Percentiles rank a stretch among this genome's conserved stretches.
These are phyloP conservation scores for Colletotrichum camelliae DNA, from an alignment of 2,329 filamentous ascomycete species.

Conservation along the genomic window DNA sequence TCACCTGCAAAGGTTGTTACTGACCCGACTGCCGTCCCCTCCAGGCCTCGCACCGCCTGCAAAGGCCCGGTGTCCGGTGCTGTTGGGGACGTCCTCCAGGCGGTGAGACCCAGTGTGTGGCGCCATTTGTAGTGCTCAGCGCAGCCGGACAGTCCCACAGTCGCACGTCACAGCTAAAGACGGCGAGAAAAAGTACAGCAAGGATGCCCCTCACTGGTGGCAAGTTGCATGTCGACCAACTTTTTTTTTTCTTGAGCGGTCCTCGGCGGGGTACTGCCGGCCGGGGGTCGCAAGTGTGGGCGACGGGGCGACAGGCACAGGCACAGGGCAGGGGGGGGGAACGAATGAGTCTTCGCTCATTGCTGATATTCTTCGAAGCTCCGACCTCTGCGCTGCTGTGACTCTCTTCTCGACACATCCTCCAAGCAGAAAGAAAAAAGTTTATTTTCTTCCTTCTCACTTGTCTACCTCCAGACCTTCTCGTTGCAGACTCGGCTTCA, in stretches of 20 bases:
- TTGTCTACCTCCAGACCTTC: background rate
- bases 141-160: constrained; percentile 2
- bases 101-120: constrained; percentile 14
- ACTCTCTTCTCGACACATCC: background rate
- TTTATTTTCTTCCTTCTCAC: background rate
- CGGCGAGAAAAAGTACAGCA: background rate
- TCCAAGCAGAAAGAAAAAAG: background rate
- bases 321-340: background rate
- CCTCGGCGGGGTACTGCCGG: constrained; percentile 16
- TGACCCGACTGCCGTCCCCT: background rate
- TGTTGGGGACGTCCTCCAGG: background rate
- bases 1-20: background rate
- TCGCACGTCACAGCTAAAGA: background rate
- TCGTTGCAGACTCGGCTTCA: background rate
- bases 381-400: background rate
- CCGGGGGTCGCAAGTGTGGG: background rate
- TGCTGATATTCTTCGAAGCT: constrained; percentile 8
- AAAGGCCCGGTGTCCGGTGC: constrained; percentile 5
- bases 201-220: constrained; percentile 19
- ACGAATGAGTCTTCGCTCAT: constrained; percentile 20
- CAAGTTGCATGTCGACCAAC: background rate
- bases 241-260: constrained; percentile 3
- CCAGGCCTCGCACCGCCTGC: background rate
- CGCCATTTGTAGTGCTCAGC: background rate
- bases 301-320: background rate